Evolutionary conservation across 768 basidiomycete species (phyloP), one percentile per base, ranked within the genome.

Genomic region (Boletus reticulatus): DNA sequence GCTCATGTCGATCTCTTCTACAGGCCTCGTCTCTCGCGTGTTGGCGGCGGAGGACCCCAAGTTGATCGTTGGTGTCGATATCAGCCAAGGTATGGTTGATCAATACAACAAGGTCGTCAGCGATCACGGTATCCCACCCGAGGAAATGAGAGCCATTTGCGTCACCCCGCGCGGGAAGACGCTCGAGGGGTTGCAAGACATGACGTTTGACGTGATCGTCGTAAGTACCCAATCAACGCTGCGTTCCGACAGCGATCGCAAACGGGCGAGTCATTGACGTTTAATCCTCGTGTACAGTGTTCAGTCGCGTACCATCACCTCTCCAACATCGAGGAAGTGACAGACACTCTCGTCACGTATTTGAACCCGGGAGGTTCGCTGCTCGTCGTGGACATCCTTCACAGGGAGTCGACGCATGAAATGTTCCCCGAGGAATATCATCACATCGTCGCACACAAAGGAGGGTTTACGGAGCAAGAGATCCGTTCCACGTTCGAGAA

Each of bases 21-120:
- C 32, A 91, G 90, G 90, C 16, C 68, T 83, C 20, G 68, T 89
- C 16, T 85, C 89, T 3, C 77, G 82, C 58, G 77, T 80, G 42
- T 76, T 92, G 22, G 82, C 81, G 0, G 81, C 81, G 0, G 75
- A 83, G 2, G 73, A 87, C 59, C 79, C 80, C 44, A 86, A 83
- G 65, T 75, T 75, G 31, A 79, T 92, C 57, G 70, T 90, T 16
- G 90, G 89, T 11, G 83, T 88, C 16, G 91, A 92, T 64, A 87
- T 91, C 64, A 89, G 84, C 70, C 83, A 84, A 58, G 79, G 71
- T 1, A 81, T 84, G 76, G 85, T 92, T 10, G 83, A 89, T 52
- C 69, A 75, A 16, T 92, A 82, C 74, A 89, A 89, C 68, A 62
- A 70, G 49, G 73, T 76, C 20, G 82, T 83, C 13, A 55, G 55